Base-by-base conservation (phyloP, 164 flowering plant genomes). In the Stephania yunnanensis region DNA sequence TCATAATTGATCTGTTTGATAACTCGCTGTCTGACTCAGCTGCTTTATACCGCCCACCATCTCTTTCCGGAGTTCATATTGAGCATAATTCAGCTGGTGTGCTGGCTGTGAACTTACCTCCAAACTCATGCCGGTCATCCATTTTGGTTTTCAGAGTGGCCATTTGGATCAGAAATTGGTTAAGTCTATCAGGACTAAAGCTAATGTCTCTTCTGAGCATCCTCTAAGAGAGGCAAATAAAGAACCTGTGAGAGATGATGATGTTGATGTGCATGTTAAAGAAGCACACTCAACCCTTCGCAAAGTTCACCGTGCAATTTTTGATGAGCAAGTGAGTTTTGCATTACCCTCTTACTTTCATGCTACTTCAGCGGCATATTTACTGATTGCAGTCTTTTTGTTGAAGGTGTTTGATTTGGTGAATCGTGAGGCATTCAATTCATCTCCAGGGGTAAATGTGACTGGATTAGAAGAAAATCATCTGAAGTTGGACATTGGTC, bases 401-500 rank as follows among this genome's bases (percentile, higher is more conserved):
- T 76, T 80, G 52, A 85, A 95, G 99, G 96, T 95, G 71, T 95
- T 95, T 86, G 94, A 92, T 80, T 86, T 91, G 84, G 91, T 95
- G 72, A 95, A 88, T 76, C 94, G 91, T 66, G 99, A 91, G 83
- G 98, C 97, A 72, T 89, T 89, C 69, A 82, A 82, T 74, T 87
- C 87, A 70, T 85, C 92, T 71, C 69, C 69, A 45, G 94, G 93
- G 68, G 86, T 88, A 66, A 87, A 86, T 83, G 91, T 95, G 58
- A 91, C 88, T 77, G 98, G 94, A 42, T 87, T 95, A 75, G 82
- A 84, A 74, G 98, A 95, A 87, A 90, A 95, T 73, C 85, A 86
- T 80, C 81, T 95, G 29, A 86, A 86, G 68, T 74, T 95, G 77
- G 86, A 85, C 83, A 80, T 95, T 53, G 89, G 87, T 79, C 91